Base-by-base conservation (phyloP, 371 early-diverging fungal species). In the Apophysomyces ossiformis region DNA sequence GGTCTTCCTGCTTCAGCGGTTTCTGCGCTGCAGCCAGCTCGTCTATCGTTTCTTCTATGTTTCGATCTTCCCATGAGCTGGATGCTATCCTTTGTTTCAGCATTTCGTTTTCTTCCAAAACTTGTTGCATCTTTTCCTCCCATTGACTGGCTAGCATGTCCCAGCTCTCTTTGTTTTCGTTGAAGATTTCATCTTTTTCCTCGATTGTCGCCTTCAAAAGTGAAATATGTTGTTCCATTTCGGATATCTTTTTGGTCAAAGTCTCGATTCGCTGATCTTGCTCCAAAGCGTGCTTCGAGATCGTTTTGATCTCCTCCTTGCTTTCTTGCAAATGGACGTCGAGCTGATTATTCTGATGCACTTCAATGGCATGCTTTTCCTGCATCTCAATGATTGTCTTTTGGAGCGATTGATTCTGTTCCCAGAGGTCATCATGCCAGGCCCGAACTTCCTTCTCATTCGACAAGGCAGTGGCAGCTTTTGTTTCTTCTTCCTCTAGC, bases 361-460 rank as follows among this genome's bases (percentile, higher is more conserved):
- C n/a, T 9, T 50, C 54, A 1, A 18, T 1, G 7, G 16, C 11
- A 21, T 50, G 21, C 9, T n/a, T 50, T 50, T 50, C 18, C 21
- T 26, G 18, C 21, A 50, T 60, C 37, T 60, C 41, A 4, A 43
- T 13, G 1, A 58, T 35, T 5, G 58, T 36, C 44, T 11, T 39
- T 43, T 39, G 41, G 16, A 44, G 60, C 2, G 39, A 41, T 15
- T 60, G 16, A 21, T 32, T 60, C 18, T 43, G 18, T 35, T 58
- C 15, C 32, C 35, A n/a, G 12, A 58, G 8, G 2, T 50, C 11
- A 26, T 21, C 21, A 21, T 50, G 21, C 21, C 21, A 21, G 16
- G 54, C 21, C 6, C 83, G 43, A 1, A 82, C 83, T 7, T 85
- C 64, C 57, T 74, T 69, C 66, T 79, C 77, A 63, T 85, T 85